Evolutionary conservation across 1,284 basidiomycete genomes (phyloP), one percentile per base, ranked within the genome.

Genomic region (Cryptococcus sp.): DNA sequence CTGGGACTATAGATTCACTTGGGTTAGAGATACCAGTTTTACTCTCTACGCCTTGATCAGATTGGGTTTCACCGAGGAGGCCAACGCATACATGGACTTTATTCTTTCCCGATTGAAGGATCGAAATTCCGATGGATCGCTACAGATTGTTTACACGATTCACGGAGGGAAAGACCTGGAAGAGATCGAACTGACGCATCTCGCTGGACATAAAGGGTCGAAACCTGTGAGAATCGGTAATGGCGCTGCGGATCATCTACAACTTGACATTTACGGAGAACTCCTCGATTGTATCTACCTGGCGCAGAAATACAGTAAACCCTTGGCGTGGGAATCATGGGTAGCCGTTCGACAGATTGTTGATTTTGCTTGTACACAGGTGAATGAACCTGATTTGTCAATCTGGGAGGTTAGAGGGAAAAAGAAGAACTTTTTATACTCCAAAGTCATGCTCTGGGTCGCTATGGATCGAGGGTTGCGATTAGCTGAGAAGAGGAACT

Each of bases 361-460:
- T 54, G 80, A 81, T 60, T 79, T 58, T 60, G 61, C 74, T 55
- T 55, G 71, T 46, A 64, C 61, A 46, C 63, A 59, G 50, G 62
- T 63, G 46, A 59, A 78, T 54, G 60, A 71, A 56, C 69, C 67
- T 4, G 79, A 78, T 54, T 55, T 73, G 56, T 86, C 85, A 11
- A 88, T 88, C 64, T 88, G 87, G 87, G 86, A 75, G 76, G 83
- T 79, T 8, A 37, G 90, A 56, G 86, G 86, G 57, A 83, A 84
- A 68, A 83, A 87, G 71, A 84, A 88, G 57, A 85, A 95, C 72
- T 96, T 94, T 42, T 66, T 90, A 82, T 93, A 93, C 75, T 90
- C 87, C 45, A 93, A 93, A 82, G 86, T 92, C 52, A 92, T 94
- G 90, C 82, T 92, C 70, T 92, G 90, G 88, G 91, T 96, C 47